These are phyloP conservation scores for Petrea volubilis DNA, from an alignment of 257 asterid species.

Conservation along the genomic window DNA sequence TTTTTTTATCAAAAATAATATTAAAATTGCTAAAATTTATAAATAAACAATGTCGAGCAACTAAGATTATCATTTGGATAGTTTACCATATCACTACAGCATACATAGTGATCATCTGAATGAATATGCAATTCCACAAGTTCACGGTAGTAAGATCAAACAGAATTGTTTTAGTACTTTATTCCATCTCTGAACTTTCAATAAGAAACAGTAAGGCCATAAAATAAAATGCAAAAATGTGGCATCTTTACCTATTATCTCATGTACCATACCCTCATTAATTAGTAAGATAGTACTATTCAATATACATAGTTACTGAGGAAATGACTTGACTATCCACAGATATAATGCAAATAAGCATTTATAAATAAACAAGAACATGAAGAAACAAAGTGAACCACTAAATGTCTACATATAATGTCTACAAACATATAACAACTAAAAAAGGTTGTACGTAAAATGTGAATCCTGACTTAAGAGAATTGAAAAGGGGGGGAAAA, in stretches of 20 bases:
- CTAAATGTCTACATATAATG: not conserved
- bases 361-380: not conserved
- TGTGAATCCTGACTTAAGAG: not conserved
- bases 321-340: not conserved
- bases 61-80: not conserved
- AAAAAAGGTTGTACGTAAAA: not conserved
- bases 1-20: not conserved
- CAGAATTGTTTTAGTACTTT: not conserved
- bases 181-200: not conserved
- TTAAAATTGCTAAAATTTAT: not conserved
- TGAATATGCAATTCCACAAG: not conserved
- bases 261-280: not conserved
- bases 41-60: not conserved
- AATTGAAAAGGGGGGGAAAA: not conserved
- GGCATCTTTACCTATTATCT: not conserved
- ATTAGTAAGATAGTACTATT: not conserved
- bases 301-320: not conserved
- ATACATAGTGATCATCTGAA: not conserved
- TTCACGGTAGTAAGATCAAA: not conserved
- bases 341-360: not conserved
- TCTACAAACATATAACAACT: too few species aligned
- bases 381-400: not conserved
- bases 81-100: not conserved
- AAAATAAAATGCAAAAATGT: not conserved
- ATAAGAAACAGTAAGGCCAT: not conserved